Evolutionary conservation across 495 filamentous ascomycete species (phyloP).

Genomic region (Hypoxylon rickii): DNA sequence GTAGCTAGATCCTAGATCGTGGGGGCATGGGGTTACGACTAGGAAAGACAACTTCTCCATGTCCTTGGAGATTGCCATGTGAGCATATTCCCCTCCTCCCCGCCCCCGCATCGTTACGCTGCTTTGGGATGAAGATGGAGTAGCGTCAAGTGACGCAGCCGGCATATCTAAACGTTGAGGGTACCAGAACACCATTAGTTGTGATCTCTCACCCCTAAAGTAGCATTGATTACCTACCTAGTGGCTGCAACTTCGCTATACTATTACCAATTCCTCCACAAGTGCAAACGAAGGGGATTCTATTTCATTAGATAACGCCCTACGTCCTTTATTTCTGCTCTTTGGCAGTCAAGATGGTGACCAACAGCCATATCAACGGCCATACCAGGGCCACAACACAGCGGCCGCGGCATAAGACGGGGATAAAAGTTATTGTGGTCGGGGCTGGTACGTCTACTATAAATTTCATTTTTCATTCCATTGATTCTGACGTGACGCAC

Average conservation of each 20-base stretch:
- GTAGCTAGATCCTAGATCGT: no score
- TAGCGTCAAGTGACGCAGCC: slow-evolving; percentile 12
- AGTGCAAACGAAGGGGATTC: neutral
- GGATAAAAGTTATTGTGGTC: slow-evolving; percentile 61
- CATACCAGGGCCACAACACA: no score
- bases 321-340: neutral
- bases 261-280: no score
- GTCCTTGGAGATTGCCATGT: slow-evolving; percentile 16
- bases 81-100: slow-evolving; percentile 19
- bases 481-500: no score
- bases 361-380: slow-evolving; percentile 24
- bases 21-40: slow-evolving; percentile 9
- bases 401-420: slow-evolving; percentile 45
- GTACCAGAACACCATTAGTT: slow-evolving; percentile 21
- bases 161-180: slow-evolving; percentile 29
- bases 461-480: no score
- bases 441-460: slow-evolving; percentile 57
- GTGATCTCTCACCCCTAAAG: slow-evolving; percentile 13
- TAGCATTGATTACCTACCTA: slow-evolving; percentile 9
- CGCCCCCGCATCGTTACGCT: slow-evolving; percentile 27
- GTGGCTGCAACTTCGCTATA: no score
- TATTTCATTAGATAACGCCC: neutral
- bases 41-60: slow-evolving; percentile 6
- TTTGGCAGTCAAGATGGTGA: slow-evolving; percentile 23
- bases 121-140: slow-evolving; percentile 1